A percentile compares a stretch with the other conserved stretches of the same genome.
Conservation (phyloP, 331 rosid species). For the Pyracantha coccinea region DNA sequence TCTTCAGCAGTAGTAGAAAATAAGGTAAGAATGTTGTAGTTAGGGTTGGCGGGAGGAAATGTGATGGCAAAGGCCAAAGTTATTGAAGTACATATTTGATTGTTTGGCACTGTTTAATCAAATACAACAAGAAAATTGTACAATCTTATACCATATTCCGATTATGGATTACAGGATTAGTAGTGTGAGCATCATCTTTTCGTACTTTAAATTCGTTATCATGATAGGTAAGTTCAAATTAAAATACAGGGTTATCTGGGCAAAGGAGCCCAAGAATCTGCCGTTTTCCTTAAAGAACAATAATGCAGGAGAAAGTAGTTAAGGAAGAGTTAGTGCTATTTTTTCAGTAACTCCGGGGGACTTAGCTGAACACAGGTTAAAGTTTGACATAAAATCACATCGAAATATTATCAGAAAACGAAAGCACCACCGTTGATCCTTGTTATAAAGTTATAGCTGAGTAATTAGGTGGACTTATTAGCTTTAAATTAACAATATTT, state of each 20-base stretch:
- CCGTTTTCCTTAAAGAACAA: no score
- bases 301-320: no score
- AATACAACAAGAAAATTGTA: neutral
- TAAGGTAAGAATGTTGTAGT: neutral
- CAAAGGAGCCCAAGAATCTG: neutral
- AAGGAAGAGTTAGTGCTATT: no score
- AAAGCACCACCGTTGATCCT: no score
- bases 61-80: neutral
- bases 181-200: neutral
- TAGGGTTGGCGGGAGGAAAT: neutral
- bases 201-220: neutral
- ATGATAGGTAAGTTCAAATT: neutral
- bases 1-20: neutral
- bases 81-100: neutral
- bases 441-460: no score
- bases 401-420: no score
- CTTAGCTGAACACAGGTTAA: no score
- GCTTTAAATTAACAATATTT: no score
- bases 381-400: no score
- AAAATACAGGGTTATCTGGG: neutral
- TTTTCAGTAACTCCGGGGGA: no score
- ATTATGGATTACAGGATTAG: no score
- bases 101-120: neutral
- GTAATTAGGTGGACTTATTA: no score
- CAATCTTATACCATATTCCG: neutral